phyloP scores from a whole-genome alignment of 2,329 filamentous ascomycete species.

The Nothopassalora personata region DNA sequence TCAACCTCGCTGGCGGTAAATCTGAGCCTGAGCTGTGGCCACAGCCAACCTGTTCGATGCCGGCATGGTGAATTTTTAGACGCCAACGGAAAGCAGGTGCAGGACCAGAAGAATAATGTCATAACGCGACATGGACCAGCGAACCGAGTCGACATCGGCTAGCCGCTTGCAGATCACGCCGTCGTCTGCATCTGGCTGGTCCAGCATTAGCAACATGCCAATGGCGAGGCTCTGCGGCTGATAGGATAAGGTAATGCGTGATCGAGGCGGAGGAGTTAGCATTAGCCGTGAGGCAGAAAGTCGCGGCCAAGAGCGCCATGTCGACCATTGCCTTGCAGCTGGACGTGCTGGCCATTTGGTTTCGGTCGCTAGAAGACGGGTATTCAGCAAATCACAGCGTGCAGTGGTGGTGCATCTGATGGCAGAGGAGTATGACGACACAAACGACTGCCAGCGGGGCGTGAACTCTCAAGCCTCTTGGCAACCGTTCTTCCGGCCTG shows the following conservation, averaged over 20 bases:
- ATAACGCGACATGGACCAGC: not conserved
- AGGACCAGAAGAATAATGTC: not conserved
- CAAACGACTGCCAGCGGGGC: not conserved
- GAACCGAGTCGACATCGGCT: slow-evolving; percentile 5
- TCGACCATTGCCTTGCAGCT: not conserved
- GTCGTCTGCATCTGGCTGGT: not conserved
- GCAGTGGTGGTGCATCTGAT: not conserved
- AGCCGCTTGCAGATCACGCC: slow-evolving; percentile 8
- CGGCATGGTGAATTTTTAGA: not conserved
- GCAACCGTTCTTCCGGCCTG: not conserved
- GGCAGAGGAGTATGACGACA: not conserved
- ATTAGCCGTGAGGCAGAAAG: not conserved
- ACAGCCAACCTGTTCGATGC: not conserved
- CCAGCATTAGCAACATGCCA: not conserved
- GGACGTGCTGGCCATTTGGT: not conserved
- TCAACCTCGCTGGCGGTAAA: not conserved
- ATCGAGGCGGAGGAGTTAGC: not conserved
- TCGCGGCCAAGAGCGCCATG: not conserved
- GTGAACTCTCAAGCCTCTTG: not conserved
- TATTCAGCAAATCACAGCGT: not conserved
- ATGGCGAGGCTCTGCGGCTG: slow-evolving; percentile 4
- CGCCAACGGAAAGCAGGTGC: not conserved
- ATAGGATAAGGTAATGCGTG: slow-evolving; percentile 1
- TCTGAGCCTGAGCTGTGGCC: not conserved
- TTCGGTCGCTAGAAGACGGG: not conserved